A percentile compares a stretch with the other conserved stretches of the same genome.
These are phyloP conservation scores for Lodderomyces beijingensis DNA, from an alignment of 1,139 yeast species.

Conservation along the genomic window DNA sequence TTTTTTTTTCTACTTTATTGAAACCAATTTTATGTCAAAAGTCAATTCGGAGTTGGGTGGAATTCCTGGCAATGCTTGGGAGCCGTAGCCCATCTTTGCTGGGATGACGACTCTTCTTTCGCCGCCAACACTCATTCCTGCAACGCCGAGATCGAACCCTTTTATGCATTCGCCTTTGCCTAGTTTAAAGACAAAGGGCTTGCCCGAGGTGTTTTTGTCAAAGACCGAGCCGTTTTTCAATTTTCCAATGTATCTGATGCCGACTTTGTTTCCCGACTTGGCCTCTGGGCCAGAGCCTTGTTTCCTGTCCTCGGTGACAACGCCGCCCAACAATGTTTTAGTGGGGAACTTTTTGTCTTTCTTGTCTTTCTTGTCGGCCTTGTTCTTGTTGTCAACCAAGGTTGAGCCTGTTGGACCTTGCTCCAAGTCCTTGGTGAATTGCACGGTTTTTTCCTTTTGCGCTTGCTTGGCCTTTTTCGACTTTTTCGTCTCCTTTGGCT, in stretches of 20 bases:
- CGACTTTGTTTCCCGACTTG: slow-evolving; percentile 85
- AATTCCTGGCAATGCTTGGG: slow-evolving; percentile 89
- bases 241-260: slow-evolving; percentile 97
- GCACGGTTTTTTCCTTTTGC: slow-evolving; percentile 49
- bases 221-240: slow-evolving; percentile 93
- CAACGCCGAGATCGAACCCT: slow-evolving; percentile 98
- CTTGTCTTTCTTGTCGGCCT: slow-evolving; percentile 24
- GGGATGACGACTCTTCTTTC: slow-evolving; percentile 98
- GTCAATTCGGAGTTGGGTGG: slow-evolving; percentile 96
- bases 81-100: slow-evolving; percentile 94
- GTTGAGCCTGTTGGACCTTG: slow-evolving; percentile 80
- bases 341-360: slow-evolving; percentile 49
- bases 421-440: slow-evolving; percentile 85
- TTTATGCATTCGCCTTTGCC: slow-evolving; percentile 98
- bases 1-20: slow-evolving; percentile 56
- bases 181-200: slow-evolving; percentile 85
- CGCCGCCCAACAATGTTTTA: slow-evolving; percentile 88
- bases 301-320: slow-evolving; percentile 87
- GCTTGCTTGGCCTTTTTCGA: slow-evolving; percentile 29
- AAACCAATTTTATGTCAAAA: slow-evolving; percentile 90
- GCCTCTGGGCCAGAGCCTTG: slow-evolving; percentile 85
- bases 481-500: slow-evolving; percentile 46
- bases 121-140: slow-evolving; percentile 98
- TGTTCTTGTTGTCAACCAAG: slow-evolving; percentile 26
- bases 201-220: slow-evolving; percentile 95